Evolutionary conservation across 1,284 basidiomycete genomes (phyloP).

Genomic region (Malassezia sp.): DNA sequence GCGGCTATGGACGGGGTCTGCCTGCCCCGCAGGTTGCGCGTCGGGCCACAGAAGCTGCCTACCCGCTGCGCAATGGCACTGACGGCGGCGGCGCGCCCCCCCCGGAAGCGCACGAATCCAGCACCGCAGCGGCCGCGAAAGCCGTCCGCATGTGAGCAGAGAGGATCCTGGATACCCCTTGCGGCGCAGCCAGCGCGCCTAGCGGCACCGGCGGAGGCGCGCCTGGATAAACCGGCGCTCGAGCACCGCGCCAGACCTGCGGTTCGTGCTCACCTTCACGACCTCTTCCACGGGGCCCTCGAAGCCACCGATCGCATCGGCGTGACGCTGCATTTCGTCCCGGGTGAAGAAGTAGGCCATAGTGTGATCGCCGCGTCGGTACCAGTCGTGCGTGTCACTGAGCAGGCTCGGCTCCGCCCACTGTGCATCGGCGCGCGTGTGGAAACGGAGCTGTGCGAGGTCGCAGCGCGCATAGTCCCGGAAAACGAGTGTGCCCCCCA

Average conservation of each 20-base stretch:
- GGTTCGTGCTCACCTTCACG: conserved; percentile 26
- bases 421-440: conserved; percentile 32
- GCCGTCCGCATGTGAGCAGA: no score
- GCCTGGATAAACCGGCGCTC: conserved; percentile 21
- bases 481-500: conserved; percentile 37
- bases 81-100: neutral
- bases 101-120: neutral
- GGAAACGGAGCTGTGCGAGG: conserved; percentile 46
- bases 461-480: conserved; percentile 47
- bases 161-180: no score
- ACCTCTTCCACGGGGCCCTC: conserved; percentile 25
- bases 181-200: no score
- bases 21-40: no score
- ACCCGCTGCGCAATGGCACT: no score
- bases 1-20: no score
- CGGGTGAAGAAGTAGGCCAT: conserved; percentile 46
- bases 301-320: conserved; percentile 18
- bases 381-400: conserved; percentile 26
- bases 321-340: conserved; percentile 27
- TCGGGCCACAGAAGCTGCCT: no score
- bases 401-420: conserved; percentile 46
- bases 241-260: conserved; percentile 23
- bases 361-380: conserved; percentile 46
- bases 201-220: conserved; percentile 6
- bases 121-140: no score